Base-by-base conservation (phyloP, 768 basidiomycete genomes). In the Sistotremastrum suecicum region DNA sequence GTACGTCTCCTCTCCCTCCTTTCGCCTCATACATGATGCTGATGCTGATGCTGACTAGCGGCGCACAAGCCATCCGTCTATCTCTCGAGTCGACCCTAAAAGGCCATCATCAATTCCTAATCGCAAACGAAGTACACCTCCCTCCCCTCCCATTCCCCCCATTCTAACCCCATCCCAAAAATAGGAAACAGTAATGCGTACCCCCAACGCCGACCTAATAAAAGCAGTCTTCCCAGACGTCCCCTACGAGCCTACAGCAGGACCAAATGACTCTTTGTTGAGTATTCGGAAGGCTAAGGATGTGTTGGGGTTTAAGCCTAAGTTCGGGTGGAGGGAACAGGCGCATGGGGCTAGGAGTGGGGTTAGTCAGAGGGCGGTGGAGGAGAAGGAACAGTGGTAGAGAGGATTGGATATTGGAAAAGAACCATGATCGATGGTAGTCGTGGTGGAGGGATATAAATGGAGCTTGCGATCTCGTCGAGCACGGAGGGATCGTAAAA, bases 261-360 rank as follows among this genome's bases (percentile, higher is more conserved):
- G 46, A 41, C 41, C 32, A 34, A 46, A 51, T 42, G 51, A 54
- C 41, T 42, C 42, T 5, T 39, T 56, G 32, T 43, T 56, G 8
- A 49, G 50, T 29, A 53, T 51, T n/a, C 47, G 48, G 41, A 54
- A 53, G 50, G 55, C 54, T 12, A 54, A 54, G 51, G 45, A 37
- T 42, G 51, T 53, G 41, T 45, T 56, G 5, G 55, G 54, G 9
- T 56, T 44, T 39, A 43, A 46, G 41, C 40, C 40, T 5, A 43
- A 20, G 35, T 43, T 28, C 3, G 30, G 20, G 20, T 20, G 20
- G 20, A 20, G 20, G 20, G 20, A 20, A 20, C 20, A 20, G 20
- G 20, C 20, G 20, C 20, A 20, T 20, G 20, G 20, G 20, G 20
- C 20, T 20, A 20, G 20, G 20, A 20, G 20, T 20, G 20, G 20